Evolutionary conservation across 805 yeast species (phyloP), one percentile per base, ranked within the genome.

Genomic region (Lipomyces sp.): DNA sequence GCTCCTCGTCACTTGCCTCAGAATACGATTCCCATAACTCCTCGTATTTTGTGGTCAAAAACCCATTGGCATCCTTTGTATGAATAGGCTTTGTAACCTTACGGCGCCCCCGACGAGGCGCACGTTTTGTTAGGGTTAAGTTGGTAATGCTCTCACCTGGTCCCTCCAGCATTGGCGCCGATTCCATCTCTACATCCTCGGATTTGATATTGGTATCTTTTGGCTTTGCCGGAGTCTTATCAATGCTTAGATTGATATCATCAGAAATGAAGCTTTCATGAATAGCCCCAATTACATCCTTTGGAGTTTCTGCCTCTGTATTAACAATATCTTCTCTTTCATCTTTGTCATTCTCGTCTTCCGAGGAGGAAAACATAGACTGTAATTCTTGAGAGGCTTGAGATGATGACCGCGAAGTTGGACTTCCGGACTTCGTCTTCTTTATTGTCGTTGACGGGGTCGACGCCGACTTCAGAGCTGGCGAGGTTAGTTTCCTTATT

Each of bases 1-100:
- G 50, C 56, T 50, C 57, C 11, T 42, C 57, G 11, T n/a, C 33
- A 24, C 64, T 68, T n/a, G 65, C 59, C 61, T 66, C 69, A 1
- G 69, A 66, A 33, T 35, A 66, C 8, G 66, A 59, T 32, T 65
- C 64, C 59, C 60, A 57, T 48, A 50, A 64, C n/a, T 56, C 55
- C 8, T 59, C 59, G 10, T 60, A 57, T 51, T 59, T 58, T 11
- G 53, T 18, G 32, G 48, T 55, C 48, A 53, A 33, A 57, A 64
- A 66, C 4, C 67, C 67, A 30, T 63, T 30, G 29, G 58, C 69
- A 32, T 66, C 69, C 53, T 45, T 55, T 6, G 53, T 53, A 7
- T 59, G 39, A 11, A 54, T 57, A 15, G 59, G 39, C 50, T 58
- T 66, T 18, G 54, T 60, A 13, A 66, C 64, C 48, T 66, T 59